Base-by-base conservation (phyloP, 1,139 yeast genomes). In the Kazachstania sp. region DNA sequence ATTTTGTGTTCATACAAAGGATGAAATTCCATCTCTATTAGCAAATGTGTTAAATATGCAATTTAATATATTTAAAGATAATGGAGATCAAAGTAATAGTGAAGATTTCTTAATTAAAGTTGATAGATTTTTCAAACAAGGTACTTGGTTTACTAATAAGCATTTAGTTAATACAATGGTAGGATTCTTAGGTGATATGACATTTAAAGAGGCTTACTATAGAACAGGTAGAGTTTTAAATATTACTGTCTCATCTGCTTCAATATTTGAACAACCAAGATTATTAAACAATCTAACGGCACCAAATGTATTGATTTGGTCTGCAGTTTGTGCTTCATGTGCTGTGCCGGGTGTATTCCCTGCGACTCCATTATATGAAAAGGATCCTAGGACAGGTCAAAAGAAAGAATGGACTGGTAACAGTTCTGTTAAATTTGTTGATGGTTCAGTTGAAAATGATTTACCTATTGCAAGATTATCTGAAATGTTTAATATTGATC, bases 241-340 rank as follows among this genome's bases (percentile, higher is more conserved):
- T 62, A 84, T 92, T 44, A 86, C 95, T 0, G 95, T 92, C 0
- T 94, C 95, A 6, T 86, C 97, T 0, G 83, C 94, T 0, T 78
- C 87, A 2, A 72, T 81, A 29, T 86, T 82, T 58, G 92, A 84
- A 79, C 73, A 86, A 37, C 95, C 95, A 3, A 74, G 92, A 19
- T 71, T 92, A 46, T 72, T 92, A 40, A 92, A 92, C 60, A 88
- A 92, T 59, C 73, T 94, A 47, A 92, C 98, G 0, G 90, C 97
- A 0, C 98, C 98, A 0, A 86, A 94, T 61, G 97, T 90, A 4
- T 74, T 92, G 18, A 83, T 92, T 38, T 83, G 96, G 92, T 86
- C 96, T 1, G 98, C 97, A 0, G 97, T 92, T 1, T 88, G 97
- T 68, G 97, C 97, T 1, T 86, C 96, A 37, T 92, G 98, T 65